Percentiles rank a stretch among this genome's conserved stretches.
phyloP scores from a whole-genome alignment of 139 green algal species.

The Pseudopediastrum boryanum region DNA sequence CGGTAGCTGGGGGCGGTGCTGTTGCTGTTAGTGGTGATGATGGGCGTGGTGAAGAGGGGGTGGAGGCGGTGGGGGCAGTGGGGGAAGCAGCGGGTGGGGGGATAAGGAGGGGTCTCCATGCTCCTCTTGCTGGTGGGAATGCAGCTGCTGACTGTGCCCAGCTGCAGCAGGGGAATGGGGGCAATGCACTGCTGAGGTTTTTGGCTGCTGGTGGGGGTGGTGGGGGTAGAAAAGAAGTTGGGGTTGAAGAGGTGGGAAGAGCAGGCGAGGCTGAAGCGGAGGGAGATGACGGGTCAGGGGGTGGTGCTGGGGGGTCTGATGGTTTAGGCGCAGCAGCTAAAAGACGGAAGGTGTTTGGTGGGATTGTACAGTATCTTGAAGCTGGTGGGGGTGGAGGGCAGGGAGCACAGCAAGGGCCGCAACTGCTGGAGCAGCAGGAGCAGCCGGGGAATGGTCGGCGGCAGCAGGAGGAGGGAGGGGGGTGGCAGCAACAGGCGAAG shows the following conservation, averaged over 20 bases:
- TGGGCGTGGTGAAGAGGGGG: background rate
- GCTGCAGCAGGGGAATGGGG: too few relatives aligned
- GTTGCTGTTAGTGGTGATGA: background rate
- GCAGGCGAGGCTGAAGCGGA: background rate
- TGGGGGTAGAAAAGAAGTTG: background rate
- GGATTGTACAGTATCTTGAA: background rate
- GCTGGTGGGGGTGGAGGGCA: background rate
- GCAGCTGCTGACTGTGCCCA: too few relatives aligned
- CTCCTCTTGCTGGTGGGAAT: too few relatives aligned
- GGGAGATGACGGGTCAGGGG: background rate
- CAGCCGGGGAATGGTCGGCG: background rate
- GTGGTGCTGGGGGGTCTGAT: background rate
- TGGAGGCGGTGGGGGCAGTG: background rate
- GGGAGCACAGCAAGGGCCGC: background rate
- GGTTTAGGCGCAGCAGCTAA: background rate
- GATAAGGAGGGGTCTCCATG: background rate
- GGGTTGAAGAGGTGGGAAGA: background rate
- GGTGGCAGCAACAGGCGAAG: background rate
- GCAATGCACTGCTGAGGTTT: too few relatives aligned
- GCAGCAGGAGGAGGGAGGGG: background rate
- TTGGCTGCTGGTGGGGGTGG: background rate
- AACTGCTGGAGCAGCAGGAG: background rate
- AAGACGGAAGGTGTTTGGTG: background rate
- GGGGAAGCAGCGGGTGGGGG: background rate
- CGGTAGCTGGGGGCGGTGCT: background rate